Evolutionary conservation across 202 grass and related monocot genomes (phyloP), one percentile per base, ranked within the genome.

Genomic region (Sporobolus alterniflorus): DNA sequence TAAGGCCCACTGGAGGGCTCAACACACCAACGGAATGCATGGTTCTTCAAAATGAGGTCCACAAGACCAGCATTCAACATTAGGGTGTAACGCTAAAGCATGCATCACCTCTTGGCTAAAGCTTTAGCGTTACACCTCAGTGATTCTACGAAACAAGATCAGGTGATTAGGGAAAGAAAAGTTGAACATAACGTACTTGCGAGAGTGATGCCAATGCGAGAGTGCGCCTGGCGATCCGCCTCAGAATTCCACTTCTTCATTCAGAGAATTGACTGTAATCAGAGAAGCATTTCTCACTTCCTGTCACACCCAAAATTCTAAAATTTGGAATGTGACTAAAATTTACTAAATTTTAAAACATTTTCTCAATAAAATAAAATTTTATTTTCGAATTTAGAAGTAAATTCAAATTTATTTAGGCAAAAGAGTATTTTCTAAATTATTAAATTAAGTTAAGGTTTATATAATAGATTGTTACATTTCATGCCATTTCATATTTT

Each of bases 141-240:
- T 61, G 40, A 55, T n/a, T 39, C 60, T 67, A 72, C 65, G 40
- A 56, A 62, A 11, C 24, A 85, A 26, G 39, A 11, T 73, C 5
- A 25, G 13, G 57, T 42, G 46, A 69, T 57, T 31, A 4, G 20
- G 59, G 44, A 28, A 76, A 11, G 36, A 11, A 11, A 55, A 33
- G 39, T 32, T 31, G 24, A 47, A 79, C 15, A 54, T 64, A 76
- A 65, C 69, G 5, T 90, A 95, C 93, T 79, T 65, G 51, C 18
- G 36, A 95, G 90, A 1, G 86, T 84, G 74, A 88, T 40, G 74
- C 82, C 90, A 25, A 95, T 88, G 75, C n/a, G n/a, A n/a, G n/a
- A n/a, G n/a, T 95, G 92, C 22, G 89, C 90, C 80, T 95, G 93
- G 52, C 86, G 85, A 90, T 95, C 93, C 6, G 93, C 93, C 80